Base-by-base conservation (phyloP, 2,329 filamentous ascomycete species). In the Fusarium sp. region DNA sequence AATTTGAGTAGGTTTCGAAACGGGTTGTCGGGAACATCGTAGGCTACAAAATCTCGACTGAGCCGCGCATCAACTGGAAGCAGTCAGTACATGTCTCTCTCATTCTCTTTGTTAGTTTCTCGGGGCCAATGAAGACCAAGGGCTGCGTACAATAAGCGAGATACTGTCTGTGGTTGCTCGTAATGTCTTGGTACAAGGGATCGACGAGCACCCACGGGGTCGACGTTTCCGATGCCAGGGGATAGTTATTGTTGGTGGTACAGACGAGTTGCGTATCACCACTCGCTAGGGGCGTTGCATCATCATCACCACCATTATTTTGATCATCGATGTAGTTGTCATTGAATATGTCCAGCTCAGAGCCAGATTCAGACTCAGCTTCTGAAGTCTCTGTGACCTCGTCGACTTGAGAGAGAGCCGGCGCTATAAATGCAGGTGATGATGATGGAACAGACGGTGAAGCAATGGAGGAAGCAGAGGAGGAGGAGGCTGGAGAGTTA, bases 1-100 rank as follows among this genome's bases (percentile, higher is more conserved):
- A 85, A 73, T 11, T 82, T 79, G 51, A 86, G 74, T 30, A 85
- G 77, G 50, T 71, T 77, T 64, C 83, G 82, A 71, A 85, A 86
- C 9, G 83, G 83, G 72, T 86, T 86, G 55, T 81, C 78, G 16
- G 79, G 78, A 49, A 81, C 70, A 74, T 86, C 84, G 55, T 80
- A 78, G 27, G 83, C 81, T 56, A 86, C 83, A 43, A 89, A 80
- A 70, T 88, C 86, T 72, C 79, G 82, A 77, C 86, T 88, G 50
- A 89, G 78, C 41, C 83, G 76, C n/a, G 75, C 78, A 56, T 84
- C 76, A 77, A 86, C 82, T 87, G 43, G 48, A 20, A 56, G n/a
- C 16, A 49, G 59, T 67, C 55, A 70, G 67, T 50, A 16, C 65
- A 72, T 71, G 67, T 74, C 68, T 71, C 50, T 68, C 40, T 20